Evolutionary conservation across 1,284 basidiomycete species (phyloP), one percentile per base, ranked within the genome.

Genomic region (Volvariella volvacea): DNA sequence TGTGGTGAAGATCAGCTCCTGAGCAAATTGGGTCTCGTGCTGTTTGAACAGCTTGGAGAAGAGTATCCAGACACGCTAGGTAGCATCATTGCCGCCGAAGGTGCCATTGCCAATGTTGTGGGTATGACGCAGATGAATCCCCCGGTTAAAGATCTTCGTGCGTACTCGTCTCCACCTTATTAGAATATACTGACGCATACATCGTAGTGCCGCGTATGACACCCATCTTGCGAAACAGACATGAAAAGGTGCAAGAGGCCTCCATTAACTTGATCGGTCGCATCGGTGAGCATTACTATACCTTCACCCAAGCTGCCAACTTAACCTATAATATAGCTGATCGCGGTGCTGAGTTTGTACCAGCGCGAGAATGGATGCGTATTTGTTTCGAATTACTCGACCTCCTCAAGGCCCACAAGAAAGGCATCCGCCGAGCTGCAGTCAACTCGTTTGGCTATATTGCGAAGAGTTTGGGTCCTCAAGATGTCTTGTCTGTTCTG

Each of bases 51-150:
- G 65, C 80, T 99, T 44, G 96, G 96, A 63, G 96, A 99, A 70
- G 96, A 99, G 70, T 99, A 99, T 61, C 96, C 95, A 8, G 96
- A 99, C 64, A 96, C 95, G 0, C 77, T 99, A 19, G 96, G 93
- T 60, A 95, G 92, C 69, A 97, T 99, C 66, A 99, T 99, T 62
- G 92, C 93, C 39, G 96, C 96, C 39, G 92, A 96, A 62, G 93
- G 91, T 52, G 94, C 95, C 39, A 99, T 99, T 58, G 96, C 96
- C 53, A 99, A 99, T 58, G 96, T 99, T 25, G 94, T 99, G 49
- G 96, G 96, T 68, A 99, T 99, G 96, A 97, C 95, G 9, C 92
- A 98, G 66, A 99, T 99, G 96, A 98, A 96, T 63, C 96, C 96
- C 15, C 96, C 94, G 0, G 93, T 99, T 40, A 99, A 99, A 67